phyloP scores from a whole-genome alignment of 23 red algal genomes.

The Pyropia haitanensis region DNA sequence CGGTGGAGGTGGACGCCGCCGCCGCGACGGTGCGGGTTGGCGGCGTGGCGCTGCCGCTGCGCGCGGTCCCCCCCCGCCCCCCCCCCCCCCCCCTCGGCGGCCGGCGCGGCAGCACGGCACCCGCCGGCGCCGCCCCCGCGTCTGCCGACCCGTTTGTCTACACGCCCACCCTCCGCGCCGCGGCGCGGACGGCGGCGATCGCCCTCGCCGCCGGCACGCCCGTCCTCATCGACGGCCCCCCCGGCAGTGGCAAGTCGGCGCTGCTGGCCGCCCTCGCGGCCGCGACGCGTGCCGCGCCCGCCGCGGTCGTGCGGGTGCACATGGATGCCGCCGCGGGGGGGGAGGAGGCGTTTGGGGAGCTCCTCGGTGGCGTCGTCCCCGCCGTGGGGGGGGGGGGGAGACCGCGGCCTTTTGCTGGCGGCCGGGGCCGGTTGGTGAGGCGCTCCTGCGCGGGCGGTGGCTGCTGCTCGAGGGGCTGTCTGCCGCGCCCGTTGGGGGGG shows the following conservation, averaged over 20 bases:
- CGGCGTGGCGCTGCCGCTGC: too few relatives aligned
- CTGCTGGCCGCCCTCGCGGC: conserved; percentile 38
- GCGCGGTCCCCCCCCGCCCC: too few relatives aligned
- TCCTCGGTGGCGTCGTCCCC: conserved; percentile 64
- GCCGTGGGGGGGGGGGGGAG: conserved; percentile 26
- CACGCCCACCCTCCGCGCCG: conserved; percentile 7
- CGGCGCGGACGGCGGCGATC: not conserved
- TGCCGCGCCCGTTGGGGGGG: not conserved
- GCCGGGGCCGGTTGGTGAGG: conserved; percentile 79
- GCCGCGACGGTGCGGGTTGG: too few relatives aligned
- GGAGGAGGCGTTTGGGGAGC: conserved; percentile 63
- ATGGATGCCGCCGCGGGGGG: conserved; percentile 31
- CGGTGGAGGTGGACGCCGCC: too few relatives aligned
- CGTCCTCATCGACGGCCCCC: conserved; percentile 57
- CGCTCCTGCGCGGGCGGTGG: conserved; percentile 48
- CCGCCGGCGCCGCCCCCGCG: too few relatives aligned
- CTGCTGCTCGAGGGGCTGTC: conserved; percentile 70
- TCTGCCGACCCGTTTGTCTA: conserved; percentile 2
- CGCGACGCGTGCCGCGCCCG: conserved; percentile 13
- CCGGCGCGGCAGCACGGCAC: too few relatives aligned
- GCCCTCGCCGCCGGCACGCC: conserved; percentile 38
- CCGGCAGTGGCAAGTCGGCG: conserved; percentile 67
- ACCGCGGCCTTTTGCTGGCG: conserved; percentile 48
- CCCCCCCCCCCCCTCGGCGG: too few relatives aligned
- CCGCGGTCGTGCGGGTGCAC: conserved; percentile 46